Base-by-base conservation (phyloP, 2,329 filamentous ascomycete genomes). In the Fusarium haematococcum region DNA sequence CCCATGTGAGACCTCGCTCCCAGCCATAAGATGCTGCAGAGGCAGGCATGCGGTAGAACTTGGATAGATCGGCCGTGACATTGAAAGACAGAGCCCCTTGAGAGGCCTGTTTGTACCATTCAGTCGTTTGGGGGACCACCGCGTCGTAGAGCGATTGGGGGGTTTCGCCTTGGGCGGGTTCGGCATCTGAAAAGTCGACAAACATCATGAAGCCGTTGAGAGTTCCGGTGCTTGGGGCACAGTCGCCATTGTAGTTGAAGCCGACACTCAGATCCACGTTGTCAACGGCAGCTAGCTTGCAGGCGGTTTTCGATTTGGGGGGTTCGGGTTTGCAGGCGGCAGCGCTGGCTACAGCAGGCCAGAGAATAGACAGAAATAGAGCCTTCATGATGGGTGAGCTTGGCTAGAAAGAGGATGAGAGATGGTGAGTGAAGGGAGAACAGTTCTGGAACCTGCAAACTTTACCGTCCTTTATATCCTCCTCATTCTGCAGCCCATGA, bases 121-220 rank as follows among this genome's bases (percentile, higher is more conserved):
- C 52, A 4, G 6, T 48, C 2, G 73, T 63, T 1, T 66, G 37
- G 2, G 71, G 69, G 2, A 77, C 39, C 0, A 75, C 37, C 23
- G 69, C 35, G 30, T 76, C 64, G 14, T 67, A 60, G 2, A 83
- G 71, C 2, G 62, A 58, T 43, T 79, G 25, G 0, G 79, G 79
- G 0, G 78, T 70, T 18, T 78, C 74, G 4, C 58, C 69, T 32
- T 77, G 71, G n/a, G 64, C 45, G 0, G 71, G 68, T 11, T 75
- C 74, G 4, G 63, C 45, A 14, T 83, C 81, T 2, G 71, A 65
- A 58, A 83, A 84, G 72, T 84, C 82, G 60, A 84, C 76, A 66
- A 84, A 84, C 23, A 84, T 74, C 81, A 84, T 83, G 65, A 77
- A 79, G 13, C 76, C 80, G 10, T 63, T 72, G 3, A 83, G 69